phyloP scores from a whole-genome alignment of 169 alveolate genomes.

The Cyclospora cayetanensis region DNA sequence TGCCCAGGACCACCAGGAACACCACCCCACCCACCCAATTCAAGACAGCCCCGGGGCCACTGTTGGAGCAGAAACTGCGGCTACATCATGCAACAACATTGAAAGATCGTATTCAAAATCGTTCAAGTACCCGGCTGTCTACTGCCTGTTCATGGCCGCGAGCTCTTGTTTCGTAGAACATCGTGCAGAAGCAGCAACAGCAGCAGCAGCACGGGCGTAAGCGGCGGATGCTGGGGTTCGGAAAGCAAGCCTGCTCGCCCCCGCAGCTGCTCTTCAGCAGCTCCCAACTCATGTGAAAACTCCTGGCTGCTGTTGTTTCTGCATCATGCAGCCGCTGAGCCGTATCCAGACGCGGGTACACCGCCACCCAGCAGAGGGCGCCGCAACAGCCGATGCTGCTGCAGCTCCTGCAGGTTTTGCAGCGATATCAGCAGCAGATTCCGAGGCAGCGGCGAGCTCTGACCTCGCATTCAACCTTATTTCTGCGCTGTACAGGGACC shows the following conservation, averaged over 20 bases:
- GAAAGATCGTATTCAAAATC: no score
- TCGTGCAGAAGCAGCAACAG: not conserved
- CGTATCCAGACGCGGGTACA: not conserved
- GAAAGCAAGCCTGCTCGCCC: not conserved
- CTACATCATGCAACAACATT: not conserved
- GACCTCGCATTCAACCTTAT: not conserved
- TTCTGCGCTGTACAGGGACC: not conserved
- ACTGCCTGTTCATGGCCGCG: no score
- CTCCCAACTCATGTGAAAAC: not conserved
- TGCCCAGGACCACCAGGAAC: conserved; percentile 10
- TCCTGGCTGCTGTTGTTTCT: not conserved
- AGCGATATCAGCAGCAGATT: not conserved
- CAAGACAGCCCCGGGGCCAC: conserved; percentile 18
- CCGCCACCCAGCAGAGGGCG: not conserved
- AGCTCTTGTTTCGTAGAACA: no score
- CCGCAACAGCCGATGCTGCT: not conserved
- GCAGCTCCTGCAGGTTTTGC: not conserved
- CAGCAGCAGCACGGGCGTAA: not conserved
- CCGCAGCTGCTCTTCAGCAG: not conserved
- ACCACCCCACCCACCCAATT: conserved; percentile 19
- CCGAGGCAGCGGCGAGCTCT: not conserved
- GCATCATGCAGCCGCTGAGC: not conserved
- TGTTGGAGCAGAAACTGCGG: conserved; percentile 6
- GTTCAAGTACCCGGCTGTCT: no score
- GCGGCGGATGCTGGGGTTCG: conserved; percentile 4